Conservation (phyloP, 495 filamentous ascomycete genomes). For the Parathielavia hyrcaniae region DNA sequence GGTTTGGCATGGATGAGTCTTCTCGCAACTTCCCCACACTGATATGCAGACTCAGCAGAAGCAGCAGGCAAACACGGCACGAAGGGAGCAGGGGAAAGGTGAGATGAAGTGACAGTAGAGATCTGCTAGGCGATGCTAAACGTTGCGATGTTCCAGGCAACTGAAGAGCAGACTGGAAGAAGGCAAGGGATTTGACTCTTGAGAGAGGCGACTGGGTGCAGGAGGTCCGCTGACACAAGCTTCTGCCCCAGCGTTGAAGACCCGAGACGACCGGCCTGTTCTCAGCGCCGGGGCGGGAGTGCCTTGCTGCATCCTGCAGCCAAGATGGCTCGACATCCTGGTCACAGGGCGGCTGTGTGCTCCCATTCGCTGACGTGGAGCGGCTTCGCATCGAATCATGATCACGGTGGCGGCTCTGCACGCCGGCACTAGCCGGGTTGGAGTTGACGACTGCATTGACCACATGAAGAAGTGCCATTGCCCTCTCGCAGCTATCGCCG, state of each 20-base stretch:
- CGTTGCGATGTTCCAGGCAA: too few relatives aligned
- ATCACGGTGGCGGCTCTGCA: slow-evolving; percentile 21
- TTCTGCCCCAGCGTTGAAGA: neutral
- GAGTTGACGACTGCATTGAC: slow-evolving; percentile 1
- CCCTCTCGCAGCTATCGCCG: slow-evolving; percentile 6
- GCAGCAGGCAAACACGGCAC: neutral
- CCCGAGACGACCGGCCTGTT: slow-evolving; percentile 16
- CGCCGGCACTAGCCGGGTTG: neutral
- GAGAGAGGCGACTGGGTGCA: neutral
- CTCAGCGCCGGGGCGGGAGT: slow-evolving; percentile 32
- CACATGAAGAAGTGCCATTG: neutral
- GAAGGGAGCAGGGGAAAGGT: neutral
- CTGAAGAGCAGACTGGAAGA: slow-evolving; percentile 2
- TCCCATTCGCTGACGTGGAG: slow-evolving; percentile 32
- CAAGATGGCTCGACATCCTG: slow-evolving; percentile 24
- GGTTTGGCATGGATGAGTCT: slow-evolving; percentile 13
- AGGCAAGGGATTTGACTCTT: neutral
- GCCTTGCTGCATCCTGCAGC: slow-evolving; percentile 39
- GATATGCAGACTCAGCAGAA: too few relatives aligned
- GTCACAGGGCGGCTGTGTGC: slow-evolving; percentile 18
- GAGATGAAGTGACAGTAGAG: neutral
- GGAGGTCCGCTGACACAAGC: slow-evolving; percentile 1
- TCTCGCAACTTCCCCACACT: neutral
- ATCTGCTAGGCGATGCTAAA: neutral
- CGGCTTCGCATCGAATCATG: slow-evolving; percentile 32